Base-by-base conservation (phyloP, 176 grass and related monocot genomes). In the Carex kokanica region DNA sequence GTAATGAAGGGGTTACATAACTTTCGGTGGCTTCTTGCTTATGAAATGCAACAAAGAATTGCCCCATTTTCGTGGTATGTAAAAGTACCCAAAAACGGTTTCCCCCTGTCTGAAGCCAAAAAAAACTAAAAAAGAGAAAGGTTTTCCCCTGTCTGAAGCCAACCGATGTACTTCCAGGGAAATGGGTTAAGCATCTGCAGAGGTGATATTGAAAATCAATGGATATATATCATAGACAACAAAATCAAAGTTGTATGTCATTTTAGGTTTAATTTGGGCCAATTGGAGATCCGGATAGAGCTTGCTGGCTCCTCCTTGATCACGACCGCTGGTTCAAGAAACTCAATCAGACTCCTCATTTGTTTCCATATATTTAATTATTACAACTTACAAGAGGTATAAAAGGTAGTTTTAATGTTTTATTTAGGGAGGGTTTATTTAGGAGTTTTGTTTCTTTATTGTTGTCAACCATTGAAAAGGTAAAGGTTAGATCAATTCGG, bases 381-480 rank as follows among this genome's bases (percentile, higher is more conserved):
- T 41, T 41, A 41, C 6, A 41, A 7, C 0, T 41, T 41, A 41
- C 0, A 41, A 41, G 38, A 41, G 8, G 8, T 43, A 43, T 9
- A 43, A 43, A 43, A 43, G 8, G 41, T 43, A 38, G 36, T 38
- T 38, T 38, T 38, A 38, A 38, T 6, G 36, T 38, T 5, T 38
- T 38, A 38, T 38, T 38, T 38, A 6, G 36, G 80, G 64, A 6
- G 36, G 80, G 64, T 34, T 94, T 88, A 0, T 90, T 85, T 25
- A 98, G 88, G 56, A 98, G 83, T 84, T 87, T 94, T 84, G 85
- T 91, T 51, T 91, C 84, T 34, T 94, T 36, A 31, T 79, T 89
- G 27, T 84, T 86, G 15, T 88, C 86, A 8, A 64, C 86, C 90
- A 92, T 90, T 43, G 86, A 9, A 43, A 6, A 60, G 6, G 78